Evolutionary conservation across 352 stramenopile species (phyloP).

Genomic region (Peronosclerospora sorghi): DNA sequence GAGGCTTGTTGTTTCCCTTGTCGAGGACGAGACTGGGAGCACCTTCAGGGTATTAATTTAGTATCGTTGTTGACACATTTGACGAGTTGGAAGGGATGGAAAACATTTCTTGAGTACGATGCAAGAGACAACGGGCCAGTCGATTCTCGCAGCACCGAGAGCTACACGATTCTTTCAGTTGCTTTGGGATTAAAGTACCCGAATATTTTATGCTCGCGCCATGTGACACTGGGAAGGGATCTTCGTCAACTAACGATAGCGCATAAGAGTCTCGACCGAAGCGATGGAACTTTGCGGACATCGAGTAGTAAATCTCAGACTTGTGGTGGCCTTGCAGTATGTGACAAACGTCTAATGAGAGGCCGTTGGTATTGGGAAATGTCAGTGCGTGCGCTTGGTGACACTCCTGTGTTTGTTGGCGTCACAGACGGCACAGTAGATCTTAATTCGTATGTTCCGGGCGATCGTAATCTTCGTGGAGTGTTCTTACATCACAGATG

Average conservation of each 20-base stretch:
- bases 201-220: constrained; percentile 61
- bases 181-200: constrained; percentile 38
- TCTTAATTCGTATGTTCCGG: constrained; percentile 33
- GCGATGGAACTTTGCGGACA: constrained; percentile 1
- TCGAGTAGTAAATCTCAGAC: neutral
- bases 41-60: constrained; percentile 49
- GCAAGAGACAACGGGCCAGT: constrained; percentile 22
- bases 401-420: constrained; percentile 63
- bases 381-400: constrained; percentile 32
- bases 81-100: constrained; percentile 67
- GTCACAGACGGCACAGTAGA: constrained; percentile 41
- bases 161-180: constrained; percentile 44
- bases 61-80: constrained; percentile 56
- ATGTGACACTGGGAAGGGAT: constrained; percentile 55
- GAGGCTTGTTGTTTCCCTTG: constrained; percentile 78
- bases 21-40: constrained; percentile 41
- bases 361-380: constrained; percentile 82
- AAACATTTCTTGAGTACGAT: constrained; percentile 43
- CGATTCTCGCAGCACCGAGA: constrained; percentile 24
- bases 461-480: constrained; percentile 12
- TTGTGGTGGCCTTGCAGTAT: constrained; percentile 47
- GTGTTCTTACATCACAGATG: constrained; percentile 34
- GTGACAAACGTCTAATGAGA: constrained; percentile 42
- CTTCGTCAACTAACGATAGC: constrained; percentile 48
- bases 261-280: constrained; percentile 20